Evolutionary conservation across 2,329 filamentous ascomycete species (phyloP).

Genomic region (Apiospora kogelbergensis): DNA sequence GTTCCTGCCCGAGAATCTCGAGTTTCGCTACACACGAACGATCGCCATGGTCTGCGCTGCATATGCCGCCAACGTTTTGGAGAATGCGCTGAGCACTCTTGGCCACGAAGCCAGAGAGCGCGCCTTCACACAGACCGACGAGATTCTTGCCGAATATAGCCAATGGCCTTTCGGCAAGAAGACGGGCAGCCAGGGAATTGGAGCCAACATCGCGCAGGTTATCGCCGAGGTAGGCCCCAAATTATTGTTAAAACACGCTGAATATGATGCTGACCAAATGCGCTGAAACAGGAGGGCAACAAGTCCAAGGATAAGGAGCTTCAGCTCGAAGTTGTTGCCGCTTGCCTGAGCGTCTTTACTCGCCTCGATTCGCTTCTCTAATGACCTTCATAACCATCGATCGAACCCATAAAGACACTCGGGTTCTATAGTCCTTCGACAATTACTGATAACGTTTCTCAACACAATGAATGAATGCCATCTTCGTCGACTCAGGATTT

Average conservation of each 20-base stretch:
- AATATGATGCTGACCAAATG: not conserved
- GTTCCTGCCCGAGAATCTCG: constrained; percentile 90
- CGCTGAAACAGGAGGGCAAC: constrained; percentile 66
- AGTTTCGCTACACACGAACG: constrained; percentile 90
- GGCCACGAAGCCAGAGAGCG: constrained; percentile 92
- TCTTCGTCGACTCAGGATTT: constrained; percentile 4
- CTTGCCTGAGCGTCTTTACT: constrained; percentile 96
- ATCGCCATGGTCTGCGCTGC: constrained; percentile 96
- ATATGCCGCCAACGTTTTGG: constrained; percentile 95
- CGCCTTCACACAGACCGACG: constrained; percentile 95
- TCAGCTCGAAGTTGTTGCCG: constrained; percentile 94
- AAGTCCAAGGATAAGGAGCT: constrained; percentile 89
- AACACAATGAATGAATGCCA: constrained; percentile 8
- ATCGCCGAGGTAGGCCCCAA: constrained; percentile 65
- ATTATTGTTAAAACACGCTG: not conserved
- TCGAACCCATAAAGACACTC: not conserved
- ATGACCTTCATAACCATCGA: constrained; percentile 17
- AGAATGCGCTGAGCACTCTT: constrained; percentile 93
- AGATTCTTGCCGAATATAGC: constrained; percentile 91
- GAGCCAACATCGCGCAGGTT: constrained; percentile 86
- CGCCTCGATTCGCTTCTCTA: constrained; percentile 93
- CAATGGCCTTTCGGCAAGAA: constrained; percentile 95
- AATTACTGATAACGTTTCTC: not conserved
- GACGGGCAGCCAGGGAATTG: constrained; percentile 77
- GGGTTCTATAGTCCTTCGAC: constrained; percentile 4